Percentiles rank a stretch among this genome's conserved stretches.
These are phyloP conservation scores for Tuber magnatum DNA, from an alignment of 495 filamentous ascomycete species.

Conservation along the genomic window DNA sequence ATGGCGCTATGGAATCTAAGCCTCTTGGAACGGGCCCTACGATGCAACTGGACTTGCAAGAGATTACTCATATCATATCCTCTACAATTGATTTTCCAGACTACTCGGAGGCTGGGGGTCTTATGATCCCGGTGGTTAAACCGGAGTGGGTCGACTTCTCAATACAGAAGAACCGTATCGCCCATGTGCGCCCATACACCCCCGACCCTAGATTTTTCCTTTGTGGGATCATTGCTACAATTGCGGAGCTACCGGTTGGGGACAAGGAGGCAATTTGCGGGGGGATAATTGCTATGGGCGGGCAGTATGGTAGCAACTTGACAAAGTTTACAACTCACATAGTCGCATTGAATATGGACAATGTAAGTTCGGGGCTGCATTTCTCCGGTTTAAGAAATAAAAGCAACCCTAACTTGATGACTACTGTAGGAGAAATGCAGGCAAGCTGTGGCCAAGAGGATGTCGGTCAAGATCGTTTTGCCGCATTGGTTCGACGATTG, in stretches of 20 bases:
- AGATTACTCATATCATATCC: conserved; percentile 76
- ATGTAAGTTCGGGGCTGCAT: conserved; percentile 39
- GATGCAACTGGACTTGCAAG: conserved; percentile 47
- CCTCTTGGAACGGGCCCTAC: conserved; percentile 18
- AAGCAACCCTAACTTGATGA: not conserved
- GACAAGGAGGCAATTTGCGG: conserved; percentile 91
- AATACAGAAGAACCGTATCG: conserved; percentile 59
- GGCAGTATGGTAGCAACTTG: conserved; percentile 62
- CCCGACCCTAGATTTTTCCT: conserved; percentile 89
- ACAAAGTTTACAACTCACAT: conserved; percentile 76
- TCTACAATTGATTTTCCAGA: conserved; percentile 79
- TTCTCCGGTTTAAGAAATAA: not conserved
- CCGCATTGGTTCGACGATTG: conserved; percentile 99
- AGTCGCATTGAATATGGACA: conserved; percentile 70
- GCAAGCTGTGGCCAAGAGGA: conserved; percentile 54
- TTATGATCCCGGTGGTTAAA: conserved; percentile 76
- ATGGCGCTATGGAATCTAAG: conserved; percentile 46
- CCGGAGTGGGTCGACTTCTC: conserved; percentile 70
- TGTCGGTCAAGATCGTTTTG: conserved; percentile 74
- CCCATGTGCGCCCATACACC: conserved; percentile 72
- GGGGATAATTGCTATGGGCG: conserved; percentile 82
- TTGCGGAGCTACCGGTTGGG: conserved; percentile 69
- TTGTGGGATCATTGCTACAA: conserved; percentile 66
- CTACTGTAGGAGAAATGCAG: conserved; percentile 56
- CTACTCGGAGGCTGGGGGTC: conserved; percentile 60